Base-by-base conservation (phyloP, 2,329 filamentous ascomycete genomes). In the Xylaria sp. region DNA sequence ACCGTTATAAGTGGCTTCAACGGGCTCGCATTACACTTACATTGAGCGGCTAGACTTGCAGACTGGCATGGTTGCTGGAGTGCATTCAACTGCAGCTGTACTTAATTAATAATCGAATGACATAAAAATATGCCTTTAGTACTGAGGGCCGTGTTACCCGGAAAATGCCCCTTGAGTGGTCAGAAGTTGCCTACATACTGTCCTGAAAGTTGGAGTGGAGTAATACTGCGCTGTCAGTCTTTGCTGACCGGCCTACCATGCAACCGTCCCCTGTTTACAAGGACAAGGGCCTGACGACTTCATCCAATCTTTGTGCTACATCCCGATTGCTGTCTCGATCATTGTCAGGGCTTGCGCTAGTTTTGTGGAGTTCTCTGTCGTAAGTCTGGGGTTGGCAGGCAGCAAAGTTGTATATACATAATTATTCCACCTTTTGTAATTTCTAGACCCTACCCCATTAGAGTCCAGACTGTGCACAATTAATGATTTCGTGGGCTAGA, bases 81-180 rank as follows among this genome's bases (percentile, higher is more conserved):
- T 60, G 52, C 54, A 34, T 66, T 48, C 20, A 51, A 37, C 50
- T 70, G 66, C 69, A 66, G 32, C 55, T 66, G 63, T 61, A 62
- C 63, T 68, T 66, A 56, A 25, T 25, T 25, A 25, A 25, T 54
- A 51, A 64, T 70, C 69, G 57, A 59, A 65, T 23, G 69, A 69
- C 56, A 56, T 41, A 55, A 32, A 39, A 48, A 41, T 23, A 13
- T 50, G 18, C 32, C 28, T 57, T 51, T 55, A 41, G 25, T 44
- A 65, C 23, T 59, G 48, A 58, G 25, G 28, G 57, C 46, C 44
- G 54, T 44, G 20, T 50, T 28, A 39, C 18, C 28, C 34, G 28
- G 58, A n/a, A 66, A 25, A 13, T n/a, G 25, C 39, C 32, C 63
- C 32, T 37, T 12, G 20, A 34, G 18, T 64, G 59, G 63, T 65